These are phyloP conservation scores for Paracamarosporium sp. DNA, from an alignment of 2,329 filamentous ascomycete genomes.

Conservation along the genomic window DNA sequence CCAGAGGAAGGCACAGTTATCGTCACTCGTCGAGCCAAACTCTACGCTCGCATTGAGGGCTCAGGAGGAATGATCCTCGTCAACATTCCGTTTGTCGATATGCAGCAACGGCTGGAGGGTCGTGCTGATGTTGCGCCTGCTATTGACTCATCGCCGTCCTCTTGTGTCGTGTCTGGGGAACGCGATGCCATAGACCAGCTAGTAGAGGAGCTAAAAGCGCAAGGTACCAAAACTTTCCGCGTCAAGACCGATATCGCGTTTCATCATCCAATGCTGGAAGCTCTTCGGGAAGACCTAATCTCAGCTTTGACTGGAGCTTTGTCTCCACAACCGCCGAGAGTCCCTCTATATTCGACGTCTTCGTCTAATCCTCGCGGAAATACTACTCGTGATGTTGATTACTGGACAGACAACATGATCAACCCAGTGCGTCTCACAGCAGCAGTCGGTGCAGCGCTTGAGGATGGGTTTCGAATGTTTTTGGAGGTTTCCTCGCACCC, in stretches of 20 bases:
- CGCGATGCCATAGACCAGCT: slow-evolving; percentile 24
- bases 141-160: slow-evolving; percentile 44
- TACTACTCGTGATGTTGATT: slow-evolving; percentile 33
- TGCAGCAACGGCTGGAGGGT: slow-evolving; percentile 26
- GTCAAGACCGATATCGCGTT: slow-evolving; percentile 53
- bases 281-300: slow-evolving; percentile 34
- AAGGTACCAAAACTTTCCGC: slow-evolving; percentile 35
- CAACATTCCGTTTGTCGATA: slow-evolving; percentile 32
- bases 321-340: slow-evolving; percentile 17
- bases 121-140: slow-evolving; percentile 34
- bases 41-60: slow-evolving; percentile 38
- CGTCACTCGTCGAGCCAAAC: slow-evolving; percentile 35
- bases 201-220: slow-evolving; percentile 20
- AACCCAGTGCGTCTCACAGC: slow-evolving; percentile 43
- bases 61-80: slow-evolving; percentile 39
- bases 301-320: slow-evolving; percentile 29
- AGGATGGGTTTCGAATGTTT: slow-evolving; percentile 48
- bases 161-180: slow-evolving; percentile 41
- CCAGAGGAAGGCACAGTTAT: slow-evolving; percentile 43
- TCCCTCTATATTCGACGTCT: slow-evolving; percentile 44
- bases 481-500: slow-evolving; percentile 52
- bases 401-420: slow-evolving; percentile 51
- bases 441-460: slow-evolving; percentile 42
- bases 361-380: slow-evolving; percentile 24
- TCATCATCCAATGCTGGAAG: slow-evolving; percentile 44